phyloP scores from a whole-genome alignment of 1,284 basidiomycete genomes.

The Limonomyces culmigenus region DNA sequence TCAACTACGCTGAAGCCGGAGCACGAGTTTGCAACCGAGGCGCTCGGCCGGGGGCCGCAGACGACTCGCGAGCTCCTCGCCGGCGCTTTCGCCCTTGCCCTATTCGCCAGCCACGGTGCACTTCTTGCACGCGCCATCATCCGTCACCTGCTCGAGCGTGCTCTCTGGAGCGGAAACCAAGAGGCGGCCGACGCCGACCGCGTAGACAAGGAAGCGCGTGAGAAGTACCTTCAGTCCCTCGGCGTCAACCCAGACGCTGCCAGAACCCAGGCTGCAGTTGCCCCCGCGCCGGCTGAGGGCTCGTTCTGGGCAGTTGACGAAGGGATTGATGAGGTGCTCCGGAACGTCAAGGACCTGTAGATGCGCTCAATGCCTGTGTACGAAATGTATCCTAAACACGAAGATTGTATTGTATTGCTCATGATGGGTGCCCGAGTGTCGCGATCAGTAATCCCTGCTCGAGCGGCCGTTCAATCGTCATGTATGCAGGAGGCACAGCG shows the following conservation, averaged over 20 bases:
- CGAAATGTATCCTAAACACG: no score
- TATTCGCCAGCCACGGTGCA: conserved; percentile 71
- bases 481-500: no score
- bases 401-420: no score
- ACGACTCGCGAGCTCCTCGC: conserved; percentile 39
- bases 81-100: conserved; percentile 56
- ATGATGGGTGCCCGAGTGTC: no score
- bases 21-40: conserved; percentile 6
- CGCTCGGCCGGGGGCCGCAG: background rate
- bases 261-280: conserved; percentile 8
- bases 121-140: conserved; percentile 48
- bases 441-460: no score
- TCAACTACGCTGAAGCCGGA: conserved; percentile 13
- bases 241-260: conserved; percentile 9
- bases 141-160: conserved; percentile 51
- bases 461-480: no score
- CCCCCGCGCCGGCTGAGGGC: conserved; percentile 7
- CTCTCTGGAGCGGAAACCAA: conserved; percentile 56
- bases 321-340: conserved; percentile 44
- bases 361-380: no score
- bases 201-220: conserved; percentile 46
- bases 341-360: conserved; percentile 40
- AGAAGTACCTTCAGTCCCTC: conserved; percentile 35
- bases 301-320: conserved; percentile 52
- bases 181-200: conserved; percentile 42